Evolutionary conservation across 2,329 filamentous ascomycete genomes (phyloP).

Genomic region (Stagonosporopsis chrysanthemi): DNA sequence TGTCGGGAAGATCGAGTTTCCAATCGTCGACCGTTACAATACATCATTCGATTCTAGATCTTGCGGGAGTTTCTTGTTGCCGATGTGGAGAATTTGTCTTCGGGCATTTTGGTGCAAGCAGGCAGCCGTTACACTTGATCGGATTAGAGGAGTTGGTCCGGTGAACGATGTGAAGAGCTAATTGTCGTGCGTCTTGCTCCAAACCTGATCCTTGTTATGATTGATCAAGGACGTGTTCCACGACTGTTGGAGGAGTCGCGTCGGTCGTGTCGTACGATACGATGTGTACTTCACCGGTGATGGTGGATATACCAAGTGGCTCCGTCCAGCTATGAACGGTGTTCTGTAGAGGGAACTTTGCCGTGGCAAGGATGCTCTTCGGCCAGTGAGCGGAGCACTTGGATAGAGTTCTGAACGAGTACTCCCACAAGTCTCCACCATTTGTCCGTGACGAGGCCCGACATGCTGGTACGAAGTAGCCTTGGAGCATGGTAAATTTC

Average conservation of each 20-base stretch:
- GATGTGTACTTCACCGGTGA: background rate
- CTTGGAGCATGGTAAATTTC: background rate
- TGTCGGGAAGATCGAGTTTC: background rate
- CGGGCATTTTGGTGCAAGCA: background rate
- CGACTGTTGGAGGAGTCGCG: background rate
- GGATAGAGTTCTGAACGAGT: background rate
- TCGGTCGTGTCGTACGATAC: background rate
- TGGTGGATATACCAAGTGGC: background rate
- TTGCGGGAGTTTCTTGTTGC: background rate
- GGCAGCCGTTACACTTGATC: too few species aligned
- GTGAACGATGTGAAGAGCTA: background rate
- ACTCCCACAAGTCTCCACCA: background rate
- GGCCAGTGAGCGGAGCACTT: background rate
- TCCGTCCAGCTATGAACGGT: background rate
- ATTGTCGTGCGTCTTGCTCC: background rate
- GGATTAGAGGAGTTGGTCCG: background rate
- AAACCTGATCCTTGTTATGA: background rate
- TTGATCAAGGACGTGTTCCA: background rate
- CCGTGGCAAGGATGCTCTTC: background rate
- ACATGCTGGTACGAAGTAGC: background rate
- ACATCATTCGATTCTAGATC: background rate
- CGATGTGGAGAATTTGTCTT: background rate
- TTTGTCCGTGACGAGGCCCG: background rate
- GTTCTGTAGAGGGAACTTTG: background rate
- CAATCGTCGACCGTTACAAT: too few species aligned